A percentile compares a stretch with the other conserved stretches of the same genome.
Conservation (phyloP, 768 basidiomycete species). For the Nevesoporus exiguus region DNA sequence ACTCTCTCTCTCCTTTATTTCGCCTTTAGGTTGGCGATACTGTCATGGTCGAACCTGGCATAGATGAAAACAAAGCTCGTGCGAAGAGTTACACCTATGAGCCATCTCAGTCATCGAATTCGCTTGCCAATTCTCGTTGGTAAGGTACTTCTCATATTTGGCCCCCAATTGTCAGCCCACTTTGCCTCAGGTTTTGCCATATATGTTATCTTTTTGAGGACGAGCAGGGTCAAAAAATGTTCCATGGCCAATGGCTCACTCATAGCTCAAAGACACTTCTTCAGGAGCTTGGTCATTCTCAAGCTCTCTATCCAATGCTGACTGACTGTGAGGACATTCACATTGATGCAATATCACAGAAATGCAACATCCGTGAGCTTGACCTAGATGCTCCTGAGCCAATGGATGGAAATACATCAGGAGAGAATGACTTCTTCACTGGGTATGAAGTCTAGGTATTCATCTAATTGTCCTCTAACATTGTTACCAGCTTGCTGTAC, state of each 20-base stretch:
- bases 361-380: constrained; percentile 49
- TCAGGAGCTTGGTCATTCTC: constrained; percentile 64
- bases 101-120: constrained; percentile 48
- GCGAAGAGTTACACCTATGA: constrained; percentile 38
- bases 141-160: constrained; percentile 29
- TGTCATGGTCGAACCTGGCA: constrained; percentile 60
- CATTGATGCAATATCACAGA: constrained; percentile 54
- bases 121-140: constrained; percentile 59
- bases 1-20: constrained; percentile 8
- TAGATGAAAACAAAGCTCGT: constrained; percentile 42
- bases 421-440: constrained; percentile 53
- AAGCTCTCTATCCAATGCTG: constrained; percentile 52
- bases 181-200: constrained; percentile 58
- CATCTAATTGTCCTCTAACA: constrained; percentile 1
- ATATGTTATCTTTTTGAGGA: constrained; percentile 62
- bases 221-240: constrained; percentile 40
- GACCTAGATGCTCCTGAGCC: constrained; percentile 43
- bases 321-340: constrained; percentile 54
- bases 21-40: constrained; percentile 53
- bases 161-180: not conserved
- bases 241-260: constrained; percentile 70
- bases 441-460: constrained; percentile 37
- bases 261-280: constrained; percentile 63
- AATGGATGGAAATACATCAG: constrained; percentile 37
- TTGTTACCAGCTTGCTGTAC: constrained; percentile 44